Conservation (phyloP, 805 yeast genomes). For the Yarrowia porcina region DNA sequence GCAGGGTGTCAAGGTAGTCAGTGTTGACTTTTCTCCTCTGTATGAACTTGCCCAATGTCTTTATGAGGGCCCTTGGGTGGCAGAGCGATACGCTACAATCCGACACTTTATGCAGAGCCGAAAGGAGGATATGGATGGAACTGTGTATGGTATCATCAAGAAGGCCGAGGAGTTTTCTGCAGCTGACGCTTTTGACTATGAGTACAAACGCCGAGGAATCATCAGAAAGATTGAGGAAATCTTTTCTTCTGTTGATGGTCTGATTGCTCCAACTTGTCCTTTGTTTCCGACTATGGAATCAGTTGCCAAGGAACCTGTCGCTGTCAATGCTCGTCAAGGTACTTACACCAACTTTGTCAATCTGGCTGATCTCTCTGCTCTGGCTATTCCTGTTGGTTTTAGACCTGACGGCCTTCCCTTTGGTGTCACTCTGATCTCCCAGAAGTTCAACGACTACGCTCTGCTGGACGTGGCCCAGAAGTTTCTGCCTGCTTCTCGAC, state of each 20-base stretch:
- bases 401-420: conserved; percentile 82
- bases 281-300: conserved; percentile 78
- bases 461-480: conserved; percentile 76
- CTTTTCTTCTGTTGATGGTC: conserved; percentile 62
- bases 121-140: conserved; percentile 77
- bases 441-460: conserved; percentile 84
- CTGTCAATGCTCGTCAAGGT: conserved; percentile 86
- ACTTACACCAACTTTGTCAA: conserved; percentile 98
- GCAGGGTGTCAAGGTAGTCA: conserved; percentile 57
- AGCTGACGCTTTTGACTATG: conserved; percentile 77
- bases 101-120: conserved; percentile 67
- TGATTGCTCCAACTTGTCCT: conserved; percentile 92
- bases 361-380: conserved; percentile 86
- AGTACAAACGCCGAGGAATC: conserved; percentile 80
- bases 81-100: conserved; percentile 85
- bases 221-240: conserved; percentile 58
- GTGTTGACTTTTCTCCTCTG: conserved; percentile 70
- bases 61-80: conserved; percentile 98
- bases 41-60: conserved; percentile 79
- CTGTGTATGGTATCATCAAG: conserved; percentile 69
- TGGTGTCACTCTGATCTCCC: conserved; percentile 82
- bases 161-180: conserved; percentile 79
- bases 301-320: conserved; percentile 71
- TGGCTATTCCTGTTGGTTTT: conserved; percentile 90
- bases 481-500: conserved; percentile 55